Base-by-base conservation (phyloP, 352 stramenopile species). In the Plasmopara halstedii region DNA sequence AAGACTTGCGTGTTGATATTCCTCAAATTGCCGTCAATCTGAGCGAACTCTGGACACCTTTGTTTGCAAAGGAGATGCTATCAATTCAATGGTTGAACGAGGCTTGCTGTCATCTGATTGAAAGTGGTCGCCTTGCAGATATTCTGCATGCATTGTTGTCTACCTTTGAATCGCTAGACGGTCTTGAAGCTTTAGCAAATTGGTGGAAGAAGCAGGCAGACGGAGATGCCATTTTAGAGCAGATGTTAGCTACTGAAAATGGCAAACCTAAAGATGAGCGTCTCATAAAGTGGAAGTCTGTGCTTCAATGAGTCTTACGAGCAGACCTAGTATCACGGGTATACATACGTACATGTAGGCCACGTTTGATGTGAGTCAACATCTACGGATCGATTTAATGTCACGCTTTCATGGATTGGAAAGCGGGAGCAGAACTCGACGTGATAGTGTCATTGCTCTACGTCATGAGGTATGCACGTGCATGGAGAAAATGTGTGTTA, bases 1-100 rank as follows among this genome's bases (percentile, higher is more conserved):
- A 88, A 37, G 76, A 91, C 34, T 48, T 85, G 33, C 70, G 70
- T 21, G 72, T 91, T 13, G 79, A 91, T 52, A 75, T 91, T 19
- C 79, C 79, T n/a, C 67, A 67, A 19, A 50, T 88, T 22, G 70
- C 58, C 9, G 38, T 53, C 8, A 85, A 81, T 34, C 45, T 84
- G 36, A 73, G 75, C 15, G 72, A 86, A 14, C 42, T 91, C 3
- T 84, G 55, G 65, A 64, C 60, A 6, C 54, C 66, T n/a, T 41
- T 91, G 55, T 85, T 91, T 39, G 52, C 64, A n/a, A 67, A 71
- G 26, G 19, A 70, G 7, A 44, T 55, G 14, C 52, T 91, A 1
- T 64, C 64, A 13, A 34, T 86, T 2, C 35, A 41, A 0, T 91
- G 76, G 76, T 47, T 91, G 20, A 52, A 61, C 34, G 67, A 82